phyloP scores from a whole-genome alignment of 352 stramenopile species.

The Pythium folliculosum region DNA sequence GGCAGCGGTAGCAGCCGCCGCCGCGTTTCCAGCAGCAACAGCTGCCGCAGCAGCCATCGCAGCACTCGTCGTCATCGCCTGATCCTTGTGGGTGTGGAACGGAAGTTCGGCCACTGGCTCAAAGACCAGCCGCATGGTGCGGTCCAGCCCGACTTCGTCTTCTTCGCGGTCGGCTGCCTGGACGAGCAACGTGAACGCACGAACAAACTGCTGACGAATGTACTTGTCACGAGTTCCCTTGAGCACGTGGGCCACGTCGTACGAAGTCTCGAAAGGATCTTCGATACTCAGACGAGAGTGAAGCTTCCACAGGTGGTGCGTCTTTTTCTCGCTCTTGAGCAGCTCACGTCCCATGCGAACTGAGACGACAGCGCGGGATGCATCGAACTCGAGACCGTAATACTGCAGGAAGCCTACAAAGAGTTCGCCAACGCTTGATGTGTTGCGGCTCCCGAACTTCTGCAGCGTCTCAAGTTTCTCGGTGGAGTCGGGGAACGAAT shows the following conservation, averaged over 20 bases:
- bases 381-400: constrained; percentile 74
- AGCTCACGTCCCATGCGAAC: constrained; percentile 65
- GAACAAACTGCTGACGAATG: constrained; percentile 82
- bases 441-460: constrained; percentile 51
- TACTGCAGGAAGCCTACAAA: constrained; percentile 78
- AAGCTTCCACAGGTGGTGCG: constrained; percentile 66
- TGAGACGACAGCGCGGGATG: constrained; percentile 65
- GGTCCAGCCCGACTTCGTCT: constrained; percentile 3
- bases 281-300: constrained; percentile 92
- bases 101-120: constrained; percentile 27
- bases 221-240: constrained; percentile 88
- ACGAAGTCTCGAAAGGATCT: constrained; percentile 98
- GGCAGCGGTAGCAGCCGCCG: constrained; percentile 17
- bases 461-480: constrained; percentile 47
- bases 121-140: constrained; percentile 22
- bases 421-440: constrained; percentile 58
- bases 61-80: constrained; percentile 12
- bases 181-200: constrained; percentile 66
- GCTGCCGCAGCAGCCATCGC: constrained; percentile 23
- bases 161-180: constrained; percentile 30
- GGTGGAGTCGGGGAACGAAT: constrained; percentile 48
- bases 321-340: constrained; percentile 78
- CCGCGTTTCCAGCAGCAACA: constrained; percentile 17
- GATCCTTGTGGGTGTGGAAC: constrained; percentile 35
- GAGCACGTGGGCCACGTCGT: constrained; percentile 97